phyloP scores from a whole-genome alignment of 2,329 filamentous ascomycete genomes.

The Hymenoscyphus infarciens region DNA sequence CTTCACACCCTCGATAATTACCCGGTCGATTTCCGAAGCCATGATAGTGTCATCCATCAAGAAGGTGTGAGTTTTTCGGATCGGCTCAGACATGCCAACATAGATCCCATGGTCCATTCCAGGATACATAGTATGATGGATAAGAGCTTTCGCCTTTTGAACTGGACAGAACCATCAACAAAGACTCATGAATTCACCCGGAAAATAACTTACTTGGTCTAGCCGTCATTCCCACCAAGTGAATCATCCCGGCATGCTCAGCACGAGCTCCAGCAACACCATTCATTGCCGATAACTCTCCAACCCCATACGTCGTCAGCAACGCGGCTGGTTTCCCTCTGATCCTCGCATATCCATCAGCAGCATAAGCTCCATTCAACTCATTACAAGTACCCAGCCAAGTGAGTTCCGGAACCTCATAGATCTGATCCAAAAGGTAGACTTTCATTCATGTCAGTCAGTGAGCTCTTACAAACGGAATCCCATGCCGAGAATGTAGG shows the following conservation, averaged over 20 bases:
- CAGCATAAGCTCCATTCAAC: slow-evolving; percentile 43
- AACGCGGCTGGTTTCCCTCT: slow-evolving; percentile 44
- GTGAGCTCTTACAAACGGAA: slow-evolving; percentile 9
- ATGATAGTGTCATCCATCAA: slow-evolving; percentile 59
- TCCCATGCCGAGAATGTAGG: background rate
- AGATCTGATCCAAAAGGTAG: slow-evolving; percentile 58
- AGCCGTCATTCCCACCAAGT: slow-evolving; percentile 48
- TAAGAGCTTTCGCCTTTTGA: slow-evolving; percentile 41
- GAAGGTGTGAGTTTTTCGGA: slow-evolving; percentile 34
- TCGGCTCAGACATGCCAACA: slow-evolving; percentile 43
- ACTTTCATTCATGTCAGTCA: slow-evolving; percentile 40
- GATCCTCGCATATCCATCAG: slow-evolving; percentile 50
- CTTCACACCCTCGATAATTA: slow-evolving; percentile 47
- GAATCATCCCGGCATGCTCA: slow-evolving; percentile 53
- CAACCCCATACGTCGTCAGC: slow-evolving; percentile 49
- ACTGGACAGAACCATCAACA: slow-evolving; percentile 22
- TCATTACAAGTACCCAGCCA: slow-evolving; percentile 39
- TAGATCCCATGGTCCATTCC: slow-evolving; percentile 54
- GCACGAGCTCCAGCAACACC: slow-evolving; percentile 56
- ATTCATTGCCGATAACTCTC: slow-evolving; percentile 55
- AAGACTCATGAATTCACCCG: background rate
- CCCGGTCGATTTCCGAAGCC: slow-evolving; percentile 48
- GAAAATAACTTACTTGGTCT: slow-evolving; percentile 19
- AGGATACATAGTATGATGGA: slow-evolving; percentile 56
- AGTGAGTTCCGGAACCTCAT: slow-evolving; percentile 41